phyloP scores from a whole-genome alignment of 148 eudicot species.

The Cornus controversa region DNA sequence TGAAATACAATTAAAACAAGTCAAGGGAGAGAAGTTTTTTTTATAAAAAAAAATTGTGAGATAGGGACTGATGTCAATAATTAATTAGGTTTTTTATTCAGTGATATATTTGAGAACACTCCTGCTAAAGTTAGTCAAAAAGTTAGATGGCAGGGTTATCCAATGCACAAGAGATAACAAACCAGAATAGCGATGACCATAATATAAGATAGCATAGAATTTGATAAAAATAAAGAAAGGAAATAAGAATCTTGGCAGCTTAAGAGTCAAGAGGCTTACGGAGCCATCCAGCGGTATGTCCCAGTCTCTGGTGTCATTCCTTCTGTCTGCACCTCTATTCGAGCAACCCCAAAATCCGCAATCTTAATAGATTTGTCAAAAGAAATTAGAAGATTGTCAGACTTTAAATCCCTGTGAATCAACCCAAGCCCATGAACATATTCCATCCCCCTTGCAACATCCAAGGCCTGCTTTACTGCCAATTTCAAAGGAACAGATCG shows the following conservation, averaged over 20 bases:
- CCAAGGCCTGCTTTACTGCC: constrained; percentile 97
- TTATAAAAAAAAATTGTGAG: no score
- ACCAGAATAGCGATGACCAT: background rate
- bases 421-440: constrained; percentile 83
- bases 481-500: constrained; percentile 84
- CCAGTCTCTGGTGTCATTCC: constrained; percentile 99
- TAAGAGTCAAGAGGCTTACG: constrained; percentile 53
- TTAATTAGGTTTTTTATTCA: no score
- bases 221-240: background rate
- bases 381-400: constrained; percentile 89
- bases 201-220: background rate
- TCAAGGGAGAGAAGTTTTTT: no score
- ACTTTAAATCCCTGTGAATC: constrained; percentile 88
- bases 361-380: constrained; percentile 91
- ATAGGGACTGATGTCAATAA: no score
- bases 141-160: background rate
- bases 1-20: no score
- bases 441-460: constrained; percentile 99
- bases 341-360: constrained; percentile 98
- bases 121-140: background rate
- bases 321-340: constrained; percentile 98
- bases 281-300: constrained; percentile 99
- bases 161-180: background rate
- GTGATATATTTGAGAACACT: no score
- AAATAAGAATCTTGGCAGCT: background rate